These are phyloP conservation scores for Raphanus raphanistrum DNA, from an alignment of 345 rosid genomes.

Conservation along the genomic window DNA sequence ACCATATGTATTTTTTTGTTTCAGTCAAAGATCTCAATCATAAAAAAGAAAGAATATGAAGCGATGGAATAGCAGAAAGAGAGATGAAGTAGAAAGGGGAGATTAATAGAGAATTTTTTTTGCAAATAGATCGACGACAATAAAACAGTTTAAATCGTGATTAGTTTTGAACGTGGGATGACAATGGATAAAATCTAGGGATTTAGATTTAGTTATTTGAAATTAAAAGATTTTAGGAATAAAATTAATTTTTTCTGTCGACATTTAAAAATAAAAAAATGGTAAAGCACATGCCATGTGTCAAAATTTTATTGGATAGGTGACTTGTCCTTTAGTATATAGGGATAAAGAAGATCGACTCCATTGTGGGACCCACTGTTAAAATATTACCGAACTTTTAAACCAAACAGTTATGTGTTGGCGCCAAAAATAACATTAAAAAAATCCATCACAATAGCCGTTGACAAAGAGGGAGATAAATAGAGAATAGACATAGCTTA, in stretches of 20 bases:
- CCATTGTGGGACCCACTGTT: slow-evolving; percentile 7
- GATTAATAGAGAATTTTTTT: too few species aligned
- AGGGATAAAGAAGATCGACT: neutral
- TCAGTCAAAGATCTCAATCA: too few species aligned
- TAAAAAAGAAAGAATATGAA: neutral
- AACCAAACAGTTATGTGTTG: slow-evolving; percentile 25
- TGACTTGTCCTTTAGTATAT: too few species aligned
- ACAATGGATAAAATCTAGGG: too few species aligned
- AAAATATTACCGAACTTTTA: slow-evolving; percentile 32
- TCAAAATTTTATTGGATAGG: too few species aligned
- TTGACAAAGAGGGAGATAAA: neutral
- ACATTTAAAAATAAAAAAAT: slow-evolving; percentile 8
- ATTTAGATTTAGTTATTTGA: too few species aligned
- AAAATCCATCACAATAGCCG: neutral
- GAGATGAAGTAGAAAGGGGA: neutral
- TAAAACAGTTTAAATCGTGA: too few species aligned
- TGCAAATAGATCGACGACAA: too few species aligned
- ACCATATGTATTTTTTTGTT: too few species aligned
- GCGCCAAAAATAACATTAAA: slow-evolving; percentile 24
- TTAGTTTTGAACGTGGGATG: too few species aligned
- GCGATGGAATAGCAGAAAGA: neutral
- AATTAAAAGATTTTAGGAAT: too few species aligned
- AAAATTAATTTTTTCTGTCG: too few species aligned
- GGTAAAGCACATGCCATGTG: slow-evolving; percentile 19
- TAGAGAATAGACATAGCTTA: neutral